Base-by-base conservation (phyloP, 75 land plant genomes). In the Sequoiadendron giganteum region DNA sequence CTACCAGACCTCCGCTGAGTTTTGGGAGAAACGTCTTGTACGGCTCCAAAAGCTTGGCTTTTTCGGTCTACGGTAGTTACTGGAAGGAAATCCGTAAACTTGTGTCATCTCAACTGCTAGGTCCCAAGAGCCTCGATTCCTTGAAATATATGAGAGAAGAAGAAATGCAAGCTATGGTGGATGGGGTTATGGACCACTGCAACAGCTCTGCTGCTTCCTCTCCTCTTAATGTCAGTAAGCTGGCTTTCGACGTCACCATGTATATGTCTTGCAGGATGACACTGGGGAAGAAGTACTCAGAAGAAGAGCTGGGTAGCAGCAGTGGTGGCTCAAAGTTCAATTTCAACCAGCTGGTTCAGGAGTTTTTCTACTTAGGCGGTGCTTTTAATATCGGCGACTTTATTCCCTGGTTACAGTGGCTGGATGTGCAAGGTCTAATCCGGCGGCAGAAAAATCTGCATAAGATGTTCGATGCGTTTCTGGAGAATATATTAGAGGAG, bases 151-250 rank as follows among this genome's bases (percentile, higher is more conserved):
- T 90, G 25, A 43, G 72, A 30, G 72, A n/a, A 9, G 80, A 87
- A 25, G 73, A 75, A 45, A 19, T 90, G 80, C n/a, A 43, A 1
- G 58, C 88, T 4, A 77, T 93, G 47, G 1, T 91, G 8, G 85
- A 38, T 2, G 45, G 79, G 16, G 16, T 92, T 2, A 36, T 73
- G 10, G 10, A 73, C 2, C 43, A 42, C 43, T 42, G 43, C 43
- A 42, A 42, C 43, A 42, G 43, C 1, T 42, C 43, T 1, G 43
- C n/a, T 10, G 38, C 38, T 36, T 36, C 0, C 38, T 36, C 38
- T 36, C 38, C 38, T 36, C 0, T 36, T 36, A 36, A 36, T 36
- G 0, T 36, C 0, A 36, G 38, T 36, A 36, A 36, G 38, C 38
- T 36, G 38, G 38, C 38, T 36, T 36, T 36, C 38, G 0, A 36